phyloP scores from a whole-genome alignment of 495 filamentous ascomycete genomes.

The Penicillium cinerascens region DNA sequence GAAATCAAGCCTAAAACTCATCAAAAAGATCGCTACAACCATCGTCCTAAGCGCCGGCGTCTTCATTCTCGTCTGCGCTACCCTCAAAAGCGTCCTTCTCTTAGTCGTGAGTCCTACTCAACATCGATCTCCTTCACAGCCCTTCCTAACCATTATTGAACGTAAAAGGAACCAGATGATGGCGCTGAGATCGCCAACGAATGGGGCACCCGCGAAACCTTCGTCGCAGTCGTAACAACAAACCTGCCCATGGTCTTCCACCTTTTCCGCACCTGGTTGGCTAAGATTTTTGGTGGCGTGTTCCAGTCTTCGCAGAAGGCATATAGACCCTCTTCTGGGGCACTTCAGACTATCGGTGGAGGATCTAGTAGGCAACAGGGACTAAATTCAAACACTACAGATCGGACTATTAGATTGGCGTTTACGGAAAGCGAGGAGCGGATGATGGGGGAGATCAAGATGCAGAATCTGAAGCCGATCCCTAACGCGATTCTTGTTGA shows the following conservation, averaged over 20 bases:
- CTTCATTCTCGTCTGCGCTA: constrained; percentile 47
- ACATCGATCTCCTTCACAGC: no score
- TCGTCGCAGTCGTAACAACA: constrained; percentile 49
- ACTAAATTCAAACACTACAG: constrained; percentile 42
- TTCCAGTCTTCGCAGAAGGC: constrained; percentile 28
- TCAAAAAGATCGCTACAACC: constrained; percentile 47
- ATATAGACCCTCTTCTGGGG: constrained; percentile 25
- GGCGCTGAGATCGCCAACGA: constrained; percentile 46
- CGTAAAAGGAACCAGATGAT: constrained; percentile 36
- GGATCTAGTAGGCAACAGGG: constrained; percentile 23
- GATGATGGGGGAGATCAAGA: constrained; percentile 17
- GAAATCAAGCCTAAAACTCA: constrained; percentile 37
- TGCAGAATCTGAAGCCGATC: not conserved
- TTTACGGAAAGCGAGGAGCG: constrained; percentile 51
- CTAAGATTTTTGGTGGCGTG: constrained; percentile 27
- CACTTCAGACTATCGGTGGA: not conserved
- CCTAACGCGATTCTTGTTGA: no score
- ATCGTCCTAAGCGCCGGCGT: constrained; percentile 48
- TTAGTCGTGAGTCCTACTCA: constrained; percentile 31
- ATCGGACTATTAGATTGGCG: constrained; percentile 36
- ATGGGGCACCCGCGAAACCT: constrained; percentile 52
- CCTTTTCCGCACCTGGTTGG: constrained; percentile 42
- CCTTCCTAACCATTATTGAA: no score
- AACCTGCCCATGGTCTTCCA: constrained; percentile 55
- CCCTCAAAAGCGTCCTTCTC: constrained; percentile 46